Base-by-base conservation (phyloP, 352 stramenopile species). In the Phytophthora vignae region DNA sequence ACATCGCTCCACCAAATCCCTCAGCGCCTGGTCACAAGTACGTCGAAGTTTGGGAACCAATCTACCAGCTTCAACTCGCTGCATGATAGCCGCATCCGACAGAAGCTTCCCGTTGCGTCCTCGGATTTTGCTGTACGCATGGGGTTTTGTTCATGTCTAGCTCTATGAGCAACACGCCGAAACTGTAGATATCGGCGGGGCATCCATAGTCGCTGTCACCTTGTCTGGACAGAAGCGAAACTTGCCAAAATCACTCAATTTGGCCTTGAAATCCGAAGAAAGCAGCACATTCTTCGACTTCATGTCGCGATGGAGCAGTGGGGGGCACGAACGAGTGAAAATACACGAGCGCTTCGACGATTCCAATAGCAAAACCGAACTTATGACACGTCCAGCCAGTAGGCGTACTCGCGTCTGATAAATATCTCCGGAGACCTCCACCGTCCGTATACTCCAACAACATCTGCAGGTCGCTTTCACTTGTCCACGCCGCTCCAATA, bases 271-370 rank as follows among this genome's bases (percentile, higher is more conserved):
- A 29, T 69, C 56, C 4, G 27, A 19, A 2, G 58, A 62, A 1
- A 90, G 57, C 31, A 91, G 44, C 40, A 90, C 78, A 25, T 89
- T 89, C 1, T 77, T 73, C 1, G 82, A 87, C 48, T 88, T 90
- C 54, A 91, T 64, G 38, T 90, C 82, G 8, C 82, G 82, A 44
- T 90, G 82, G 4, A 91, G 59, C 1, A 91, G 42, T 4, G n/a
- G 79, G 66, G 17, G 69, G 66, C 17, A 61, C 40, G 27, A 81
- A 73, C 19, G 71, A 75, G 50, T 87, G 79, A 6, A 87, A n/a
- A 31, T 78, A 87, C 31, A 78, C 67, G 2, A 87, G 69, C 1
- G 74, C 79, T 12, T 82, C 68, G 19, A 75, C 69, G 2, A 87
- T 62, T 48, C 73, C 69, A 29, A 77, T 60, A 11, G 79, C 79